Evolutionary conservation across 306 rosid species (phyloP).

Genomic region (Aeschynomene evenia): DNA sequence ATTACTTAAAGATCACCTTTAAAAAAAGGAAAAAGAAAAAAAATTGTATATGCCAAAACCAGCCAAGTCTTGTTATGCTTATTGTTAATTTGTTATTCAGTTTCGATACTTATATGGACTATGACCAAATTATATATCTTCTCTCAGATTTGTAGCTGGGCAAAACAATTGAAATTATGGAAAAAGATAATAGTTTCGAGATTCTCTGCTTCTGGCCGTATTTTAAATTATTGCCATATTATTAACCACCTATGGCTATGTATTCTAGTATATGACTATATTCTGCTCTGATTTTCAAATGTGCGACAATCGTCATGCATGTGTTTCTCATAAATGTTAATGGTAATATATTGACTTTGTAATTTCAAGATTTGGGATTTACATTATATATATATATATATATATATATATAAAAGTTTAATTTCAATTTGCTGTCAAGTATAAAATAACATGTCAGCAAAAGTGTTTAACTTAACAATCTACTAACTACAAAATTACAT

Average conservation of each 20-base stretch:
- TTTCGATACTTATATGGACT: not conserved
- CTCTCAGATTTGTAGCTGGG: not conserved
- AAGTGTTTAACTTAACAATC: no score
- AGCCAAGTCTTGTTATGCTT: not conserved
- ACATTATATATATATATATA: no score
- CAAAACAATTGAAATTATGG: not conserved
- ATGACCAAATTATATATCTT: not conserved
- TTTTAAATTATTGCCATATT: conserved; percentile 5
- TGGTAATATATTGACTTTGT: not conserved
- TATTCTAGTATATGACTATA: no score
- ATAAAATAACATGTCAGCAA: no score
- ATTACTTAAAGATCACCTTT: not conserved
- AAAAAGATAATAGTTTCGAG: not conserved
- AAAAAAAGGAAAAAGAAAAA: not conserved
- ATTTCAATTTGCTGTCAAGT: no score
- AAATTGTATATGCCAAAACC: not conserved
- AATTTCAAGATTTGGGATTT: not conserved
- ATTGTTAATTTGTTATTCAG: not conserved
- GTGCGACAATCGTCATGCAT: conserved; percentile 4
- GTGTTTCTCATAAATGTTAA: conserved; percentile 4
- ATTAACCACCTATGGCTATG: not conserved
- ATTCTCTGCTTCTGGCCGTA: not conserved
- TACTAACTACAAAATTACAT: no score
- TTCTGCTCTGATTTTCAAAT: not conserved
- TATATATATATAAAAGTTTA: no score